Evolutionary conservation across 2,329 filamentous ascomycete species (phyloP), one percentile per base, ranked within the genome.

Genomic region (Diplodia corticola): DNA sequence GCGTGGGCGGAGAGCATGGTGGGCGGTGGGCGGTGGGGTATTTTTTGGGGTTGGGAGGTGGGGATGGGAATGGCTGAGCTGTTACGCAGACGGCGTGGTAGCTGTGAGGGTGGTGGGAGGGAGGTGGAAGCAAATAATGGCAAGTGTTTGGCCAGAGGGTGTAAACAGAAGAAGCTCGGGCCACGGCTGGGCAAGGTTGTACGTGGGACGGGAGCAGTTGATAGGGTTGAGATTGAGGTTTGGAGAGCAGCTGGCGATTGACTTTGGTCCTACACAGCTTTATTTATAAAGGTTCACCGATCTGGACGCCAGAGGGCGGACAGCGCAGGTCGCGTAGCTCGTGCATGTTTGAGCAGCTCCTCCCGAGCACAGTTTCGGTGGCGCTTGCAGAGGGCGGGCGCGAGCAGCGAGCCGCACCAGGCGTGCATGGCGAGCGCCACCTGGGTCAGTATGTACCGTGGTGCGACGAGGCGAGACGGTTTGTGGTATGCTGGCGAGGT

Each of bases 1-100:
- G 22, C 24, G 28, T 2, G 20, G 71, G n/a, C n/a, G n/a, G 69
- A 70, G 63, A 74, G 69, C 77, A 79, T 79, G 6, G 67, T 75
- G 49, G 37, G 22, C n/a, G n/a, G 13, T 61, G n/a, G 28, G 44
- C 7, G 54, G 15, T 54, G 7, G 30, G 30, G 10, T 33, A 9
- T 33, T 33, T 1, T 33, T 35, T 35, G 7, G 64, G 12, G 9
- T 24, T 44, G 26, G 40, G n/a, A n/a, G 20, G 15, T n/a, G 54
- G 10, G 12, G 30, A 4, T 20, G 37, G 35, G 15, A 15, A 30
- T 22, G 37, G 35, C 20, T 28, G 46, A 5, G 15, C 22, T 22
- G 37, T 49, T 15, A 30, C 12, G n/a, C 13, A n/a, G 12, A 17
- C 22, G 1, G 22, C 9, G n/a, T 9, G 35, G 49, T 22, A 40